A percentile compares a stretch with the other conserved stretches of the same genome.
Evolutionary conservation across 345 rosid species (phyloP).

Genomic region (Eucalyptus tenuipes): DNA sequence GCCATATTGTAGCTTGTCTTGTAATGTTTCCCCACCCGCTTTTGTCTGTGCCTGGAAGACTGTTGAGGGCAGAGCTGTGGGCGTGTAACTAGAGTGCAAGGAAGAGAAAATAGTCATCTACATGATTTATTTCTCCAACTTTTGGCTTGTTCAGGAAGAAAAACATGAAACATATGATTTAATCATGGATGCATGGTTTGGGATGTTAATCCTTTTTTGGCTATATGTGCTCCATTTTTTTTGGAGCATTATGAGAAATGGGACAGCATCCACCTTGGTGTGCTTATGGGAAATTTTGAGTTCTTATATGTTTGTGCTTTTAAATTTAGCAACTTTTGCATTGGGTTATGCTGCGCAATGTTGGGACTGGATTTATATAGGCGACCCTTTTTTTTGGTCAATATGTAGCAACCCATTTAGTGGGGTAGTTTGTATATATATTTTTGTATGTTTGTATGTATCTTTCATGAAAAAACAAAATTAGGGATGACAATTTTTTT

Average conservation of each 20-base stretch:
- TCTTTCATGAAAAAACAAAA: too few species aligned
- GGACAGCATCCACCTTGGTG: not conserved
- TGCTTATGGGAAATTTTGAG: not conserved
- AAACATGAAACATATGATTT: not conserved
- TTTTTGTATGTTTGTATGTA: not conserved
- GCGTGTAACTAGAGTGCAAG: not conserved
- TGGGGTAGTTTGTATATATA: not conserved
- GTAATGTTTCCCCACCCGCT: not conserved
- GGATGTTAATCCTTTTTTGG: not conserved
- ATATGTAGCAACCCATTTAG: not conserved
- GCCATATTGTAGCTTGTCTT: not conserved
- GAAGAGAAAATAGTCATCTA: not conserved
- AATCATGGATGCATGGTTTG: not conserved
- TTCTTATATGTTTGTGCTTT: not conserved
- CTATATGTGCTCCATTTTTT: not conserved
- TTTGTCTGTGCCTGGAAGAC: not conserved
- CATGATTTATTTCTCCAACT: not conserved
- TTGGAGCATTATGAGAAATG: not conserved
- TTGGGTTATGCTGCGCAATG: not conserved
- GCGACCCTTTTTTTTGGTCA: not conserved
- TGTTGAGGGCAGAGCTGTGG: not conserved
- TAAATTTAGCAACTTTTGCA: not conserved
- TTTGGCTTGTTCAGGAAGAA: not conserved
- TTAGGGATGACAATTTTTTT: not conserved
- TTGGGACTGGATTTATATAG: not conserved